Evolutionary conservation across 768 basidiomycete genomes (phyloP), one percentile per base, ranked within the genome.

Genomic region (Hemileccinum impolitum): DNA sequence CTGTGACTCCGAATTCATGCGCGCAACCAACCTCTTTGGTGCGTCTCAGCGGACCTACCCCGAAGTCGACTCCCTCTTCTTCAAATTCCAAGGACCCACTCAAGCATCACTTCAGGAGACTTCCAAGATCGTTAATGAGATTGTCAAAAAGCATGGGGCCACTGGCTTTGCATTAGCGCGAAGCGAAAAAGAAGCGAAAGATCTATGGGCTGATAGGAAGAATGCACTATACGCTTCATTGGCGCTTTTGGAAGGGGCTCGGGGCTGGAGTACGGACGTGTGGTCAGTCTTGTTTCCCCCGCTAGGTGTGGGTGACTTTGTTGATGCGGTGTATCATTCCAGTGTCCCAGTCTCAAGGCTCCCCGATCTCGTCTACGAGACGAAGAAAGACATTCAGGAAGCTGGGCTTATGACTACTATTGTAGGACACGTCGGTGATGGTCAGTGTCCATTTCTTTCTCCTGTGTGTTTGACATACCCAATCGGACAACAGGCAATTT

Each of bases 51-150:
- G 72, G 35, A 75, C 75, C 51, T 90, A 82, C 68, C 77, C 78
- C 1, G 80, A 77, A 45, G 72, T 70, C 23, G 88, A 91, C 61
- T 81, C 78, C 18, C 74, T 95, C 11, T 90, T 92, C 71, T 87
- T 95, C 77, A 91, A 93, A 65, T 82, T 95, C 64, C 88, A 91
- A 58, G 88, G 88, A 11, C 76, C 83, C 9, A 78, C 82, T 1
- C 69, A 72, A 1, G 69, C 75, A 2, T 76, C 82, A 3, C 68
- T 90, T n/a, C 62, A 71, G 2, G 85, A 87, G 54, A 81, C 83
- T 0, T 79, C 84, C 0, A 68, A 71, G 6, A 72, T 84, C 14
- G 81, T 85, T 21, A 72, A 81, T 54, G 68, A 67, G 42, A 72
- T 90, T 26, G 75, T 79, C 9, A 72, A 75, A 62, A 79, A 77